Evolutionary conservation across 2,329 filamentous ascomycete genomes (phyloP).

Genomic region (Colletotrichum eleusines): DNA sequence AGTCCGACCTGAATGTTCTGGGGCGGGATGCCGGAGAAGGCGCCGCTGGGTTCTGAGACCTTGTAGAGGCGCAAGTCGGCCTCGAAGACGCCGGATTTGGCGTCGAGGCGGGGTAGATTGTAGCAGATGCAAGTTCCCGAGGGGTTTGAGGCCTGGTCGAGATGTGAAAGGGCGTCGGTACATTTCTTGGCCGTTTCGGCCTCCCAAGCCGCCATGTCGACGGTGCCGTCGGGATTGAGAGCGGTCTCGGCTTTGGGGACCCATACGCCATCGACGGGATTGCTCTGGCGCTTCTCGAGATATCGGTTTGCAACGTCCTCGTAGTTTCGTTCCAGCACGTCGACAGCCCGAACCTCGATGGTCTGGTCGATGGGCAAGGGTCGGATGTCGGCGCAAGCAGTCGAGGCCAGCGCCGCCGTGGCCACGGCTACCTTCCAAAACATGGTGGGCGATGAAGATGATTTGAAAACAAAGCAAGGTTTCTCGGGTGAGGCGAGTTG

Average conservation of each 20-base stretch:
- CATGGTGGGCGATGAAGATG: conserved; percentile 35
- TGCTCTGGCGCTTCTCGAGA: conserved; percentile 43
- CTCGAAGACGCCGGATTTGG: conserved; percentile 76
- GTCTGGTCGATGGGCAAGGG: conserved; percentile 45
- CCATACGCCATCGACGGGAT: conserved; percentile 26
- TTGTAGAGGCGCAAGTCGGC: conserved; percentile 83
- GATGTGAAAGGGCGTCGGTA: conserved; percentile 62
- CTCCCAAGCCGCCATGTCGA: conserved; percentile 70
- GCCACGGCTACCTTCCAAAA: conserved; percentile 40
- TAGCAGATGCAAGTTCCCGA: conserved; percentile 86
- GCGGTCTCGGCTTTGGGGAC: conserved; percentile 44
- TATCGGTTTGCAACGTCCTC: conserved; percentile 42
- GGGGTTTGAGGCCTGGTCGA: conserved; percentile 75
- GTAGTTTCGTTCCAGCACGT: conserved; percentile 41
- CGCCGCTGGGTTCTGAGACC: conserved; percentile 69
- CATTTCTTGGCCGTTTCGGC: conserved; percentile 68
- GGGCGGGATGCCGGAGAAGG: conserved; percentile 64
- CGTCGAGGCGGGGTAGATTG: conserved; percentile 80
- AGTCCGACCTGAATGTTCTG: conserved; percentile 67
- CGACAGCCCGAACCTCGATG: conserved; percentile 46
- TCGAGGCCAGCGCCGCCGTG: conserved; percentile 37
- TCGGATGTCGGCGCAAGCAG: conserved; percentile 40
- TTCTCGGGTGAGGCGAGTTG: conserved; percentile 8
- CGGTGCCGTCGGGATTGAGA: conserved; percentile 57
- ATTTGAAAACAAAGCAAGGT: conserved; percentile 6